phyloP scores from a whole-genome alignment of 805 yeast species.

The Zygosaccharomyces siamensis region DNA sequence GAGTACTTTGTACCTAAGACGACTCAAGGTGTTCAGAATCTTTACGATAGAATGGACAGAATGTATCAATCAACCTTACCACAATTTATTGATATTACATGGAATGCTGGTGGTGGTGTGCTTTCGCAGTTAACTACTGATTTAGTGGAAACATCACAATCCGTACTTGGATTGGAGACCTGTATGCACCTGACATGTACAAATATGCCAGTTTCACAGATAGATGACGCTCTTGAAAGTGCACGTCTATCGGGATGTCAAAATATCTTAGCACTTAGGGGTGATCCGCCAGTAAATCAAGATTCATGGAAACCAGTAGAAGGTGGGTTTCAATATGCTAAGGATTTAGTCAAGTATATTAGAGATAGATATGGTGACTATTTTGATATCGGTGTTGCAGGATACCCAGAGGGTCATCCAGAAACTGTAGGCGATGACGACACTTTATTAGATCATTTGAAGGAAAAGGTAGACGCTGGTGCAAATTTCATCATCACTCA shows the following conservation, averaged over 20 bases:
- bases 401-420: constrained; percentile 96
- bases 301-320: constrained; percentile 44
- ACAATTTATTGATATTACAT: constrained; percentile 88
- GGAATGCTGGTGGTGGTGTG: constrained; percentile 94
- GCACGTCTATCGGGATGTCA: constrained; percentile 93
- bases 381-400: constrained; percentile 95
- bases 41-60: constrained; percentile 95
- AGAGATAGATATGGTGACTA: constrained; percentile 74
- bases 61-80: constrained; percentile 86
- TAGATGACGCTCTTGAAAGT: constrained; percentile 77
- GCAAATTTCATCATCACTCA: constrained; percentile 93
- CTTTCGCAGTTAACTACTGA: constrained; percentile 80
- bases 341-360: constrained; percentile 77
- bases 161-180: constrained; percentile 86
- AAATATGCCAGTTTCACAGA: constrained; percentile 76
- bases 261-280: constrained; percentile 88
- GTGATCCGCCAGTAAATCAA: constrained; percentile 79
- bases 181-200: constrained; percentile 98
- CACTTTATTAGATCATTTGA: constrained; percentile 55
- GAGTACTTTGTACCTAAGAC: constrained; percentile 98
- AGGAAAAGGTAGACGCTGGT: constrained; percentile 89
- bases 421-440: constrained; percentile 60
- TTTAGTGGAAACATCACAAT: constrained; percentile 85
- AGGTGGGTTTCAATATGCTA: constrained; percentile 80
- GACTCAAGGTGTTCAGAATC: constrained; percentile 90